These are phyloP conservation scores for Didymella lethalis DNA, from an alignment of 2,329 filamentous ascomycete genomes.

Conservation along the genomic window DNA sequence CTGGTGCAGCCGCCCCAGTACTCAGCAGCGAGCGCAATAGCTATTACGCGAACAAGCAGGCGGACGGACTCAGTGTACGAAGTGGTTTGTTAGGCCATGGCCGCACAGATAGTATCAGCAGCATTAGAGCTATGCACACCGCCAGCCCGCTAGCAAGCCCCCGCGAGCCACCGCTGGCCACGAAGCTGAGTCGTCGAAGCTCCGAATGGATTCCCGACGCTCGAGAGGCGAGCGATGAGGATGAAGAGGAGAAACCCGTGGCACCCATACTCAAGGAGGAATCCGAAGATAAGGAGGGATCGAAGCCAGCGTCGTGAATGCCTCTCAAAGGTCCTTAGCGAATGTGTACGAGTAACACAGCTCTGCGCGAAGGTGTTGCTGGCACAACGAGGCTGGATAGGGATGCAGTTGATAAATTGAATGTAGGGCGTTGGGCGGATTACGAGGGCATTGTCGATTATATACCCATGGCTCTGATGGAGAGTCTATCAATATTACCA, in stretches of 20 bases:
- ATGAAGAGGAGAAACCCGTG: slow-evolving; percentile 4
- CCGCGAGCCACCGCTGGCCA: slow-evolving; percentile 45
- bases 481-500: slow-evolving; percentile 19
- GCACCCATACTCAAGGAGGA: slow-evolving; percentile 9
- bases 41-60: slow-evolving; percentile 70
- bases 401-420: slow-evolving; percentile 14
- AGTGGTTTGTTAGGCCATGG: slow-evolving; percentile 80
- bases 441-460: slow-evolving; percentile 14
- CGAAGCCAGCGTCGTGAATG: not conserved
- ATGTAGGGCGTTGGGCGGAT: slow-evolving; percentile 15
- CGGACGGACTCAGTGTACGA: slow-evolving; percentile 78
- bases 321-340: not conserved
- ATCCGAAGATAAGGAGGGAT: slow-evolving; percentile 5
- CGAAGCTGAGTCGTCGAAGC: slow-evolving; percentile 44
- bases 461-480: slow-evolving; percentile 18
- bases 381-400: not conserved
- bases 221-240: slow-evolving; percentile 37
- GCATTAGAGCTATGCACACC: slow-evolving; percentile 64
- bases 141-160: slow-evolving; percentile 68
- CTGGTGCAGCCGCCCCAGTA: slow-evolving; percentile 67
- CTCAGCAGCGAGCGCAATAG: slow-evolving; percentile 80
- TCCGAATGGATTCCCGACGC: slow-evolving; percentile 48
- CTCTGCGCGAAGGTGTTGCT: not conserved
- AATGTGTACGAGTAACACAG: not conserved
- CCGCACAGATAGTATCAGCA: slow-evolving; percentile 81